These are phyloP conservation scores for Aspergillus nomiae DNA, from an alignment of 2,329 filamentous ascomycete genomes.

Conservation along the genomic window DNA sequence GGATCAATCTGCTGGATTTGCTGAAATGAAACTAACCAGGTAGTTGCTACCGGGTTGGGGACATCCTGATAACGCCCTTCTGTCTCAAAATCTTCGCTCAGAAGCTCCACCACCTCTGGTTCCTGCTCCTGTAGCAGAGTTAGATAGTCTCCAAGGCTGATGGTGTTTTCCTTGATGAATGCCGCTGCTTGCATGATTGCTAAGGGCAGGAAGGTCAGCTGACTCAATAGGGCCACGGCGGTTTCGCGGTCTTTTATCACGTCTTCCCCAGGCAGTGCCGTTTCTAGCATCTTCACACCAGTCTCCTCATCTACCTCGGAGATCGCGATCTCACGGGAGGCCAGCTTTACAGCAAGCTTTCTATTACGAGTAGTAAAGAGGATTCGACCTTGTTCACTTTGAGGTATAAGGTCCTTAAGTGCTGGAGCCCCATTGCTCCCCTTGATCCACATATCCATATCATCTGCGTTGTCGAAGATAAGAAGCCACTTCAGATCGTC, in stretches of 20 bases:
- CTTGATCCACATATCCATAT: background rate
- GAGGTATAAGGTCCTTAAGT: background rate
- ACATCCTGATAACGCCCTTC: slow-evolving; percentile 12
- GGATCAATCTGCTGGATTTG: slow-evolving; percentile 23
- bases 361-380: slow-evolving; percentile 32
- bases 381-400: background rate
- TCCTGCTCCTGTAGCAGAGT: slow-evolving; percentile 13
- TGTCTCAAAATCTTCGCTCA: slow-evolving; percentile 14
- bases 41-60: slow-evolving; percentile 10
- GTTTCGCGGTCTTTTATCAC: slow-evolving; percentile 11
- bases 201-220: slow-evolving; percentile 27
- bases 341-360: slow-evolving; percentile 21
- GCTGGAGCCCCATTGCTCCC: background rate
- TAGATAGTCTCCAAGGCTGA: slow-evolving; percentile 6
- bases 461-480: background rate
- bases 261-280: background rate
- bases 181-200: slow-evolving; percentile 34
- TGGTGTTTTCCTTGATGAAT: slow-evolving; percentile 21
- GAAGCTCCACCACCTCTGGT: slow-evolving; percentile 3
- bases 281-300: slow-evolving; percentile 1
- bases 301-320: slow-evolving; percentile 16
- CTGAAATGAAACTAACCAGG: slow-evolving; percentile 16
- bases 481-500: background rate
- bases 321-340: slow-evolving; percentile 21
- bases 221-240: slow-evolving; percentile 14